These are phyloP conservation scores for Phytopythium litorale DNA, from an alignment of 352 stramenopile species.

Conservation along the genomic window DNA sequence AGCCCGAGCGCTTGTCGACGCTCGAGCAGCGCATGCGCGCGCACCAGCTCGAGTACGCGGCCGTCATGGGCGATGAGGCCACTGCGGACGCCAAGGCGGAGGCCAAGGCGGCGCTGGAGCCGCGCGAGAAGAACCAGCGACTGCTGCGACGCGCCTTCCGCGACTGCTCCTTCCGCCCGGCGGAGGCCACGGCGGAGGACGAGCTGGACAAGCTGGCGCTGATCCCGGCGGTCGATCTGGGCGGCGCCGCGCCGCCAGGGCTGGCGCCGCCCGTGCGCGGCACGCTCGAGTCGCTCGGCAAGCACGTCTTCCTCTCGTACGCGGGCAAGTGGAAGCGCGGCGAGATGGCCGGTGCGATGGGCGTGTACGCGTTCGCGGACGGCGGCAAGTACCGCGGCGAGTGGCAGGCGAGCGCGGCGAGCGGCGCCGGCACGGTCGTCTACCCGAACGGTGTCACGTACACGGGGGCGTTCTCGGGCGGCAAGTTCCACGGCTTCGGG, in stretches of 20 bases:
- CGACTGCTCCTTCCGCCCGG: constrained; percentile 59
- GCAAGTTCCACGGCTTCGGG: constrained; percentile 62
- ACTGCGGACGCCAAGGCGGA: neutral
- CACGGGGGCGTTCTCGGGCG: constrained; percentile 44
- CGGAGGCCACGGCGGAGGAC: constrained; percentile 36
- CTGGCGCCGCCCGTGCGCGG: constrained; percentile 56
- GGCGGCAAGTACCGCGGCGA: constrained; percentile 65
- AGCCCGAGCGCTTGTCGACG: constrained; percentile 46
- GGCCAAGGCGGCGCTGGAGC: constrained; percentile 15
- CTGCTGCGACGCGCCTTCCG: constrained; percentile 63
- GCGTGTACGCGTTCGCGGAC: constrained; percentile 69
- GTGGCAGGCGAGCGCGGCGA: constrained; percentile 34
- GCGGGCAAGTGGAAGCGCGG: constrained; percentile 64
- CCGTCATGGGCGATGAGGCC: constrained; percentile 18
- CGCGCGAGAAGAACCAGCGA: constrained; percentile 51
- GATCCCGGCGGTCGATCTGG: constrained; percentile 33
- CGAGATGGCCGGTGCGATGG: constrained; percentile 59
- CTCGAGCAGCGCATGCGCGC: constrained; percentile 60
- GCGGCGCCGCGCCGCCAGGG: constrained; percentile 35
- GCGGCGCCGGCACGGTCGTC: constrained; percentile 43
- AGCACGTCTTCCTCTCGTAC: constrained; percentile 65
- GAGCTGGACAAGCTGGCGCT: constrained; percentile 48
- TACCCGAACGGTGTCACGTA: constrained; percentile 75
- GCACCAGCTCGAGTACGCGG: constrained; percentile 42
- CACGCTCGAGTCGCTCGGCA: constrained; percentile 59